Evolutionary conservation across 1,284 basidiomycete genomes (phyloP), one percentile per base, ranked within the genome.

Genomic region (Macrocybe sp.): DNA sequence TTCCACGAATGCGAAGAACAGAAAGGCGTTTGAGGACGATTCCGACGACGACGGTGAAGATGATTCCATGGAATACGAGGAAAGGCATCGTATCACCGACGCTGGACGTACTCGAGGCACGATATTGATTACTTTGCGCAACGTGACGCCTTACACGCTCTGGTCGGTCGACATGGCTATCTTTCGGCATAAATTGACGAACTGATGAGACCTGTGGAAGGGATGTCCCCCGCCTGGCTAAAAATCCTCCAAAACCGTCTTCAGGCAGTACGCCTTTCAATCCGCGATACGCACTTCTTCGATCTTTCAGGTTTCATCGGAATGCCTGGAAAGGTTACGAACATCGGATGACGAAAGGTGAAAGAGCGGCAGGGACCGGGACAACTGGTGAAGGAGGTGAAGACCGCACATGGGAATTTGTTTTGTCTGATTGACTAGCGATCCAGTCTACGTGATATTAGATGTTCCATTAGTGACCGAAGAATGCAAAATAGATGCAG

Each of bases 321-420:
- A 65, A 64, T 9, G 60, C 72, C 0, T 98, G 92, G 82, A 77
- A 78, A 42, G 92, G 90, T 0, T 98, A 97, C 59, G 84, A 85
- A 55, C 95, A 98, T 67, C 73, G 91, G 8, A 87, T 96, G 77
- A 97, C 95, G 1, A 88, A 95, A 55, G 94, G 94, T 9, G 83
- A 81, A 59, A 68, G 84, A 51, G 82, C 69, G 0, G 73, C 80
- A 53, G 84, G 85, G 2, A 70, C 70, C 12, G 83, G 81, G 5
- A 86, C 66, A 54, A 82, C 83, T 0, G 85, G 85, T 0, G 72
- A 79, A 56, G 83, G 83, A 8, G 87, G 86, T 29, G 84, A 88
- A 57, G 86, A 89, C 58, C 68, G 87, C 40, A 87, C 83, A 51
- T 89, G 87, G 87, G 84, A 89, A 57, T 88, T 89, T 59, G 86